Conservation (phyloP, 257 asterid genomes). For the Hygrophila difformis region DNA sequence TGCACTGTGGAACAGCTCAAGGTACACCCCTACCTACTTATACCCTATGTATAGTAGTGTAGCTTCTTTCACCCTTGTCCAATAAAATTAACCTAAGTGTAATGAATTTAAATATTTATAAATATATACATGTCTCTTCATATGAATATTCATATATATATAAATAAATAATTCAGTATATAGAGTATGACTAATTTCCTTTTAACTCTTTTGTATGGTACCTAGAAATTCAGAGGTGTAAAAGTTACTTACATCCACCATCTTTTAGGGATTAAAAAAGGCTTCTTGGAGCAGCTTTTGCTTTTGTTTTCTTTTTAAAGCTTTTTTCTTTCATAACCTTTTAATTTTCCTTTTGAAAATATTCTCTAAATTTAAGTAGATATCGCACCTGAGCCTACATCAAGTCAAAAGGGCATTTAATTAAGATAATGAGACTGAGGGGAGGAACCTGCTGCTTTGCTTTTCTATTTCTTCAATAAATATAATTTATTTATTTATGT, state of each 20-base stretch:
- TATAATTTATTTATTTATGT: constrained; percentile 11
- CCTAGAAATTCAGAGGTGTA: constrained; percentile 25
- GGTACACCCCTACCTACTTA: constrained; percentile 25
- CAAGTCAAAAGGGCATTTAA: background rate
- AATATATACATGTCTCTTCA: background rate
- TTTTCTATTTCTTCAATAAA: constrained; percentile 21
- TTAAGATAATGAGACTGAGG: constrained; percentile 9
- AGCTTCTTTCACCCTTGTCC: no score
- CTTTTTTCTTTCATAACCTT: background rate
- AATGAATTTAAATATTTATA: background rate
- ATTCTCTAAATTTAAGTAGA: background rate
- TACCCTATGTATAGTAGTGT: no score
- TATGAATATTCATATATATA: background rate
- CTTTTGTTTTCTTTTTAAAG: constrained; percentile 26
- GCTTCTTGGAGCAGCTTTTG: constrained; percentile 51
- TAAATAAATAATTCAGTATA: no score
- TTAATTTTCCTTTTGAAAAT: background rate
- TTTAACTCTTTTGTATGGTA: constrained; percentile 34
- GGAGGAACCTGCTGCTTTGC: constrained; percentile 16
- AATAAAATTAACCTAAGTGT: background rate
- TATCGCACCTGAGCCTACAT: constrained; percentile 15
- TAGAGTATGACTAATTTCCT: background rate
- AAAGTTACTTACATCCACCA: constrained; percentile 40
- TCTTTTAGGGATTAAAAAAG: constrained; percentile 30
- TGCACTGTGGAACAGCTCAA: constrained; percentile 86